These are phyloP conservation scores for Phlebopus sp. DNA, from an alignment of 1,284 basidiomycete genomes.

Conservation along the genomic window DNA sequence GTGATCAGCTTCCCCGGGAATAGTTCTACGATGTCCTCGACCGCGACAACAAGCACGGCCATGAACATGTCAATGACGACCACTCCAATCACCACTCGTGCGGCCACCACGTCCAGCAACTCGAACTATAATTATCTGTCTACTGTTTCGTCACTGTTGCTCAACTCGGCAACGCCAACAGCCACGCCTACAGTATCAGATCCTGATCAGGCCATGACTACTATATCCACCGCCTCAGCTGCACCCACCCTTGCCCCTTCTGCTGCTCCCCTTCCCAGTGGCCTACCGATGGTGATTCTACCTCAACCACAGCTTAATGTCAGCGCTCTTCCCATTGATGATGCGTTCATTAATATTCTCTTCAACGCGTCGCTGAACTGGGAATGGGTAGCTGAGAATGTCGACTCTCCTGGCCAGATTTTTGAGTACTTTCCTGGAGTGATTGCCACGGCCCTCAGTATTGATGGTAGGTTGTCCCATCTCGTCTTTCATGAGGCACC, in stretches of 20 bases:
- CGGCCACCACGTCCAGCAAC: constrained; percentile 17
- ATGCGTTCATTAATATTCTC: constrained; percentile 53
- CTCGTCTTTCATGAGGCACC: constrained; percentile 12
- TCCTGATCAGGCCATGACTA: constrained; percentile 54
- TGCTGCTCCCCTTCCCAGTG: constrained; percentile 49
- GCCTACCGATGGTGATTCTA: constrained; percentile 58
- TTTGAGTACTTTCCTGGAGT: constrained; percentile 57
- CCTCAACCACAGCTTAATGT: constrained; percentile 38
- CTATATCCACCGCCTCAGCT: constrained; percentile 28
- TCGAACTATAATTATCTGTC: constrained; percentile 34
- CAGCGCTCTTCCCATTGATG: constrained; percentile 34
- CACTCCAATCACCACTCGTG: constrained; percentile 16
- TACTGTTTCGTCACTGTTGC: constrained; percentile 44
- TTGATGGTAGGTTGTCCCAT: constrained; percentile 39
- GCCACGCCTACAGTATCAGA: constrained; percentile 35
- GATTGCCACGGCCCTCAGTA: constrained; percentile 46
- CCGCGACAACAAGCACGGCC: background rate
- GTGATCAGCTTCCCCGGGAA: constrained; percentile 27
- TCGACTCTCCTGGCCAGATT: constrained; percentile 55
- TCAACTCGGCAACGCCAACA: constrained; percentile 33
- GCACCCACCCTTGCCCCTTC: constrained; percentile 33
- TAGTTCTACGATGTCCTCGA: constrained; percentile 3
- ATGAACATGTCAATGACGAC: constrained; percentile 5
- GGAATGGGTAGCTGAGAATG: constrained; percentile 54
- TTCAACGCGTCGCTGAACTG: constrained; percentile 59